A percentile compares a stretch with the other conserved stretches of the same genome.
Evolutionary conservation across 306 rosid species (phyloP).

Genomic region (Quercus glauca): DNA sequence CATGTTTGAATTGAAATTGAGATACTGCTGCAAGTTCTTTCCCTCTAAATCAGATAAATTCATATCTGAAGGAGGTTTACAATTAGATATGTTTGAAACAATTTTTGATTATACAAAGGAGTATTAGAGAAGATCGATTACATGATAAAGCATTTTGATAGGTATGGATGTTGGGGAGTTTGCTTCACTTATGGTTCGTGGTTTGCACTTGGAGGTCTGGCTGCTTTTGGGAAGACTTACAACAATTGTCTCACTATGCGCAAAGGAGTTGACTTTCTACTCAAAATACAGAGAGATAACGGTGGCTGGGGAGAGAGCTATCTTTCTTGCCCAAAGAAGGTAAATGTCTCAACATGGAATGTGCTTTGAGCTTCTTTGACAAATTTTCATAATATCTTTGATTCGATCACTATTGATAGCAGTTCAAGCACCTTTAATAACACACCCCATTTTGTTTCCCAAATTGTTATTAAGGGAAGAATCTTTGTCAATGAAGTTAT

Average conservation of each 20-base stretch:
- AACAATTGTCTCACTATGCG: conserved; percentile 38
- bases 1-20: background rate
- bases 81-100: background rate
- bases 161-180: conserved; percentile 59
- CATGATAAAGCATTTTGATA: background rate
- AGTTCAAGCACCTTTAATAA: background rate
- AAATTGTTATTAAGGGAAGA: background rate
- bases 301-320: conserved; percentile 87
- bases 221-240: conserved; percentile 55
- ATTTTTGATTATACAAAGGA: too few species aligned
- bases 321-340: conserved; percentile 52
- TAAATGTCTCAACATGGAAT: background rate
- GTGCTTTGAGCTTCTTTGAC: too few species aligned
- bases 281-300: conserved; percentile 40
- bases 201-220: conserved; percentile 59
- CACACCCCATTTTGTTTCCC: background rate
- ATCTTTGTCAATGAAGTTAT: background rate
- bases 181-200: conserved; percentile 60
- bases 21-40: background rate
- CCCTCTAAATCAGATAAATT: background rate
- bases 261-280: conserved; percentile 49
- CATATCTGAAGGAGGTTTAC: background rate
- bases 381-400: background rate
- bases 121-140: background rate
- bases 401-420: background rate